These are phyloP conservation scores for Biscogniauxia sp. DNA, from an alignment of 2,329 filamentous ascomycete genomes.

Conservation along the genomic window DNA sequence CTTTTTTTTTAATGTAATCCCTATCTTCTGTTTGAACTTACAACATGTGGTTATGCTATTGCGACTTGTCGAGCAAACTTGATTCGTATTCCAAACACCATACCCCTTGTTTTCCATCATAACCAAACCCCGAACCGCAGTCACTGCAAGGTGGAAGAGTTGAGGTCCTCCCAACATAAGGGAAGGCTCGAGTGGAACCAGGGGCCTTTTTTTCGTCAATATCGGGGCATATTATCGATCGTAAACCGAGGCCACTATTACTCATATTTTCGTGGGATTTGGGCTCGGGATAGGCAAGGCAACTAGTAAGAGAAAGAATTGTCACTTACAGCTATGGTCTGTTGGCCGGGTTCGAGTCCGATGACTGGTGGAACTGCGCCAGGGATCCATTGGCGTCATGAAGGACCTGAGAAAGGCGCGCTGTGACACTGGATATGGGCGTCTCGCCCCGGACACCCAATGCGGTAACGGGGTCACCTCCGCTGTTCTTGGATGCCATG, in stretches of 20 bases:
- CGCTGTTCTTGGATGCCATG: slow-evolving; percentile 3
- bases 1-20: slow-evolving; percentile 16
- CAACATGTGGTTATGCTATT: background rate
- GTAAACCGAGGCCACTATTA: background rate
- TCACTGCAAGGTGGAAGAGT: background rate
- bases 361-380: slow-evolving; percentile 1
- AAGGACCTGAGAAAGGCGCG: slow-evolving; percentile 1
- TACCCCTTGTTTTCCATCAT: background rate
- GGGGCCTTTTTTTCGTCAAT: background rate
- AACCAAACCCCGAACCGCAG: background rate
- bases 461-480: slow-evolving; percentile 16
- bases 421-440: background rate
- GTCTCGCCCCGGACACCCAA: slow-evolving; percentile 3
- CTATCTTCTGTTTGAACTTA: background rate
- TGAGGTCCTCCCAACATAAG: background rate
- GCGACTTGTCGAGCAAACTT: background rate
- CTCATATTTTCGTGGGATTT: background rate
- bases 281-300: background rate
- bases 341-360: background rate
- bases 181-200: background rate
- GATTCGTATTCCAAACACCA: background rate
- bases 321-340: background rate
- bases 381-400: background rate
- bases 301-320: background rate
- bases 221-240: background rate